Evolutionary conservation across 805 yeast genomes (phyloP).

Genomic region (Saccharomycopsis vini): DNA sequence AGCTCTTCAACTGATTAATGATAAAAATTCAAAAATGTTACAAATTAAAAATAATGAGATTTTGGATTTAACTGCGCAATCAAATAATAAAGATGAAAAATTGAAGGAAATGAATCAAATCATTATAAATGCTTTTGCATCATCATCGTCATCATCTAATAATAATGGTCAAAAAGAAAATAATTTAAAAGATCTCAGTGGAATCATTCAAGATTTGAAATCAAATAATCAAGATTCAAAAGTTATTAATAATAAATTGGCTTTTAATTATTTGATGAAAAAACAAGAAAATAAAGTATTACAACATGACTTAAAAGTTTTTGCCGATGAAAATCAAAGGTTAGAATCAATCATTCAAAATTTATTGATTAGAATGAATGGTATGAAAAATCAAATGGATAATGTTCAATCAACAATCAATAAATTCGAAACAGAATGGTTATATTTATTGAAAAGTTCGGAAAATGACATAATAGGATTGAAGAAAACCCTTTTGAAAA

Average conservation of each 20-base stretch:
- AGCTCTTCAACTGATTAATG: not conserved
- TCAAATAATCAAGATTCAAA: constrained; percentile 5
- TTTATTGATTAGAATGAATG: constrained; percentile 3
- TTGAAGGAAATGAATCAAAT: constrained; percentile 3
- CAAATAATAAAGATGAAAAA: constrained; percentile 1
- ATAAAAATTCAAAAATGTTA: constrained; percentile 3
- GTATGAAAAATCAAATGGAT: constrained; percentile 2
- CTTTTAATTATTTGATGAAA: constrained; percentile 9
- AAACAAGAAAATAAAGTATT: constrained; percentile 13
- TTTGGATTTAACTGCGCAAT: constrained; percentile 2
- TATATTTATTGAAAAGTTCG: constrained; percentile 1
- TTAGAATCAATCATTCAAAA: constrained; percentile 4
- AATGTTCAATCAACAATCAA: not conserved
- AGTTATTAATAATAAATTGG: constrained; percentile 6
- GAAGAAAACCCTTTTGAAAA: constrained; percentile 12
- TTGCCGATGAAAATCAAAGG: constrained; percentile 11
- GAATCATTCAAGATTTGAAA: not conserved
- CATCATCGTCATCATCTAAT: too few relatives aligned
- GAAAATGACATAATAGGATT: constrained; percentile 5
- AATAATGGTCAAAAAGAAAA: not conserved
- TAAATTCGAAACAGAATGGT: constrained; percentile 11
- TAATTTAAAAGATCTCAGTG: too few relatives aligned
- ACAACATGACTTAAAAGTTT: constrained; percentile 7
- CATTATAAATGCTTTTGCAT: not conserved
- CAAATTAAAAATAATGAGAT: constrained; percentile 4